Evolutionary conservation across 352 stramenopile species (phyloP), one percentile per base, ranked within the genome.

Genomic region (Poterioochromonas sp.): DNA sequence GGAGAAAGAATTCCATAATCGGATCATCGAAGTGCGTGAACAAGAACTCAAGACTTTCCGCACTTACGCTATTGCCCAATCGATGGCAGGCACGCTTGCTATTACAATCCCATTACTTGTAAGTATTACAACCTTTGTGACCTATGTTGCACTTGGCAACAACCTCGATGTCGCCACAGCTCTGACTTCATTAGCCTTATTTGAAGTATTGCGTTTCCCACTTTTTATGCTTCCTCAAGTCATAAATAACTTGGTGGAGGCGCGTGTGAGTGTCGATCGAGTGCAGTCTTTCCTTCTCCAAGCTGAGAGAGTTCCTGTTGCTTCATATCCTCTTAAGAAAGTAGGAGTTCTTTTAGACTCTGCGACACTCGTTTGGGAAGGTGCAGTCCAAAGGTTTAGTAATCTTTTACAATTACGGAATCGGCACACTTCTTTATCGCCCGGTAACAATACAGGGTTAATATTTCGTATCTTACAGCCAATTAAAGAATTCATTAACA

Each of bases 201-300:
- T 98, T 83, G 95, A 98, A 79, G 90, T 98, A 51, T 85, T 98
- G 18, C 89, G 94, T 37, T 98, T 98, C 84, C 95, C 95, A n/a
- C 83, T 99, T 26, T 94, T 95, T 76, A 96, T 97, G 86, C 82
- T 99, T 0, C 95, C 95, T 1, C 85, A 94, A 70, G 92, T 97
- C 40, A 89, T 99, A 63, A 97, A 98, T 80, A 90, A 87, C 37
- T 88, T 96, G 64, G 88, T 97, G 0, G 92, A 98, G 81, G 92
- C 91, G 0, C 73, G 76, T 12, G 83, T 93, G 35, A 86, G 83
- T n/a, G 69, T 93, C 44, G 37, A 85, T n/a, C 83, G 89, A 39
- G 79, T 94, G 1, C 26, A 63, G 47, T 39, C 39, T 37, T 88
- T 87, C 73, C 77, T 87, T 15, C 39, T 83, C 3, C 68, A 79